A percentile compares a stretch with the other conserved stretches of the same genome.
Evolutionary conservation across 768 basidiomycete genomes (phyloP).

Genomic region (Russula compacta): DNA sequence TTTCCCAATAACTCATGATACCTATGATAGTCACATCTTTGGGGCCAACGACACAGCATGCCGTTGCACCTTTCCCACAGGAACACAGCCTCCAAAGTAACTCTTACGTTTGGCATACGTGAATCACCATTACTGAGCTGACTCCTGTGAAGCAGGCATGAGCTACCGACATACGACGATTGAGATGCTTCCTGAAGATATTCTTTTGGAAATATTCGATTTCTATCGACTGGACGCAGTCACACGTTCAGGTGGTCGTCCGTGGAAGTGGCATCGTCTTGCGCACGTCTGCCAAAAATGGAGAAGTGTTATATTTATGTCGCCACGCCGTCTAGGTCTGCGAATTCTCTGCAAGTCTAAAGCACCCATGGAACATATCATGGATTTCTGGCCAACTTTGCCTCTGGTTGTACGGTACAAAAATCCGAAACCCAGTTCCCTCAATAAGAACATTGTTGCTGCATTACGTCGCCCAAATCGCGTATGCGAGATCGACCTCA

Average conservation of each 20-base stretch:
- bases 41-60: background rate
- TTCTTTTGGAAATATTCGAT: background rate
- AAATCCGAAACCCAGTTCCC: too few relatives aligned
- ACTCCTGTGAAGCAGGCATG: background rate
- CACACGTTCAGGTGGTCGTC: background rate
- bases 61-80: background rate
- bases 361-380: background rate
- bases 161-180: background rate
- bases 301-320: background rate
- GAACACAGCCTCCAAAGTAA: background rate
- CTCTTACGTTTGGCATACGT: background rate
- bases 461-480: background rate
- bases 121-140: background rate
- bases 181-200: background rate
- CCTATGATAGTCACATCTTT: background rate
- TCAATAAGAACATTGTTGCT: too few relatives aligned
- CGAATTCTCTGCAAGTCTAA: background rate
- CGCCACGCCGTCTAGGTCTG: background rate
- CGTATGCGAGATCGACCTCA: background rate
- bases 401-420: background rate
- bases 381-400: background rate
- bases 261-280: background rate
- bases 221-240: background rate
- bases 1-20: background rate
- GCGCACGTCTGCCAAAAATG: conserved; percentile 1